Percentiles rank a stretch among this genome's conserved stretches.
phyloP scores from a whole-genome alignment of 2,329 filamentous ascomycete species.

The Ophiognomonia clavigignenti-juglandacearum region DNA sequence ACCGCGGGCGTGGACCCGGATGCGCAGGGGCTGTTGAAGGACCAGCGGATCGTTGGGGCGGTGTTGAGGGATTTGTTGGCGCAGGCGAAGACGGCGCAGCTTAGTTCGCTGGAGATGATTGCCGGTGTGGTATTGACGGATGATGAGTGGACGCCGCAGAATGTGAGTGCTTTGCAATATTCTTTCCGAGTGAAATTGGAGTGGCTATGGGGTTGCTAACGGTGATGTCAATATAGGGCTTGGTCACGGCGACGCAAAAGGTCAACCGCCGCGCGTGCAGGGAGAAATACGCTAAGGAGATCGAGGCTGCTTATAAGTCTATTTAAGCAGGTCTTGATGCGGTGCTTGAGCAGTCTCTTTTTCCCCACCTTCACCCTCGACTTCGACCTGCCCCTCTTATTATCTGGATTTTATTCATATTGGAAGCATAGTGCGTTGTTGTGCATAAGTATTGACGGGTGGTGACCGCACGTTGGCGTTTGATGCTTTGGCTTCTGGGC shows the following conservation, averaged over 20 bases:
- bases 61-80: slow-evolving; percentile 65
- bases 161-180: slow-evolving; percentile 51
- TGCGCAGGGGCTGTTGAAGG: slow-evolving; percentile 62
- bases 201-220: not conserved
- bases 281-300: slow-evolving; percentile 46
- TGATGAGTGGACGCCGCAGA: slow-evolving; percentile 83
- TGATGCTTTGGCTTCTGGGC: no score
- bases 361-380: no score
- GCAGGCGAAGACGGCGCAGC: slow-evolving; percentile 60
- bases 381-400: no score
- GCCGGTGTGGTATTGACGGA: slow-evolving; percentile 73
- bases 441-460: no score
- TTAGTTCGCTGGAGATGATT: slow-evolving; percentile 69
- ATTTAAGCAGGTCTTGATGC: no score
- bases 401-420: no score
- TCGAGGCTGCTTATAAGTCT: slow-evolving; percentile 36
- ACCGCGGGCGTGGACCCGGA: slow-evolving; percentile 42
- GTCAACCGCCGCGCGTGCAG: slow-evolving; percentile 50
- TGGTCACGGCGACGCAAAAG: slow-evolving; percentile 59
- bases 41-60: slow-evolving; percentile 57
- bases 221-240: slow-evolving; percentile 40
- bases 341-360: no score
- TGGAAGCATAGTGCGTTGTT: no score
- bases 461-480: no score
- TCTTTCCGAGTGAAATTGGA: not conserved